These are phyloP conservation scores for Fusarium temperatum DNA, from an alignment of 2,329 filamentous ascomycete genomes.

Conservation along the genomic window DNA sequence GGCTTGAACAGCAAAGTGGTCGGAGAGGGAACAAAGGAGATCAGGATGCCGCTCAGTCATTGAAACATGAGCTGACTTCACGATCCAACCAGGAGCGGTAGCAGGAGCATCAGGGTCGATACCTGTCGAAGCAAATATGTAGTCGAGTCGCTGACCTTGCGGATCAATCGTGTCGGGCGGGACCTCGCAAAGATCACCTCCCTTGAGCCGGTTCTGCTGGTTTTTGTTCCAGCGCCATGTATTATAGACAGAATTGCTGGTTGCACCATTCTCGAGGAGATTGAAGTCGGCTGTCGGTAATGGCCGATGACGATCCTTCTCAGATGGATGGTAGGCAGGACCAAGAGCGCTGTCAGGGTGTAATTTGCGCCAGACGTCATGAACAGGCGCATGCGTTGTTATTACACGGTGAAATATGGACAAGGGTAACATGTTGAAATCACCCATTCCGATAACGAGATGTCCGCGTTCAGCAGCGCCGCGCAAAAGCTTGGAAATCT, in stretches of 20 bases:
- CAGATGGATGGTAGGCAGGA: slow-evolving; percentile 71
- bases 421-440: slow-evolving; percentile 96
- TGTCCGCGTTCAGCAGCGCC: slow-evolving; percentile 82
- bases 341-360: slow-evolving; percentile 87
- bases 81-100: slow-evolving; percentile 65
- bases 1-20: slow-evolving; percentile 92
- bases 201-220: slow-evolving; percentile 72
- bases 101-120: slow-evolving; percentile 46
- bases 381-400: slow-evolving; percentile 77
- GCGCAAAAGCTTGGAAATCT: slow-evolving; percentile 88
- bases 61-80: slow-evolving; percentile 76
- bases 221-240: slow-evolving; percentile 90
- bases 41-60: slow-evolving; percentile 85
- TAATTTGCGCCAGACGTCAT: slow-evolving; percentile 84
- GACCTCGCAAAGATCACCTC: slow-evolving; percentile 65
- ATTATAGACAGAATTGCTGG: slow-evolving; percentile 86
- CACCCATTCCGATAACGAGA: slow-evolving; percentile 85
- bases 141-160: slow-evolving; percentile 88
- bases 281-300: slow-evolving; percentile 83
- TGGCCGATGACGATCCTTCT: slow-evolving; percentile 70
- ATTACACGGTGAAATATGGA: slow-evolving; percentile 87
- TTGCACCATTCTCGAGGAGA: slow-evolving; percentile 81
- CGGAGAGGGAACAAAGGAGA: slow-evolving; percentile 86
- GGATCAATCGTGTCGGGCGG: slow-evolving; percentile 74
- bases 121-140: slow-evolving; percentile 82